phyloP scores from a whole-genome alignment of 2,329 filamentous ascomycete genomes.

The Exophiala bonariae region DNA sequence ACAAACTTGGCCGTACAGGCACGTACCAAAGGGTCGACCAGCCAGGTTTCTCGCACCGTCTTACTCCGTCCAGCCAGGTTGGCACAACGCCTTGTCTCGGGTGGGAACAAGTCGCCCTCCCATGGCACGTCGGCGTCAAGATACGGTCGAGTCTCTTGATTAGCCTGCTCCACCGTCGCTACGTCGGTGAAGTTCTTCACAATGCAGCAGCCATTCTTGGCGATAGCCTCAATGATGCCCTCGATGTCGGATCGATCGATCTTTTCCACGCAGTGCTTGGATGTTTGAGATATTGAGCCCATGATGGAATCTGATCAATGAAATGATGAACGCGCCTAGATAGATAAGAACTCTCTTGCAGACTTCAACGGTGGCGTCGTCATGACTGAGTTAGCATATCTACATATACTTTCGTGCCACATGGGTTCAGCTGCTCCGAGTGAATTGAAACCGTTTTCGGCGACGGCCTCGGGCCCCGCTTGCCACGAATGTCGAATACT shows the following conservation, averaged over 20 bases:
- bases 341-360: neutral
- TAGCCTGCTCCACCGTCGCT: constrained; percentile 28
- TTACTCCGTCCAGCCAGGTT: constrained; percentile 32
- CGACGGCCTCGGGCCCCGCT: neutral
- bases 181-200: constrained; percentile 33
- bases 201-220: constrained; percentile 34
- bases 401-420: neutral
- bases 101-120: constrained; percentile 7
- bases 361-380: neutral
- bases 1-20: constrained; percentile 32
- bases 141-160: constrained; percentile 29
- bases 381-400: neutral
- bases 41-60: constrained; percentile 37
- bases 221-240: constrained; percentile 32
- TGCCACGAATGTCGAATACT: neutral
- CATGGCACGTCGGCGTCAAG: constrained; percentile 18
- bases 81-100: constrained; percentile 1
- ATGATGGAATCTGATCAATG: neutral
- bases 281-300: neutral
- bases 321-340: neutral
- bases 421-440: neutral
- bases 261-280: constrained; percentile 1
- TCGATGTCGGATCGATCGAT: constrained; percentile 3
- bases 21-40: constrained; percentile 31
- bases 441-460: neutral